Base-by-base conservation (phyloP, 495 filamentous ascomycete species). In the Xylaria scruposa region DNA sequence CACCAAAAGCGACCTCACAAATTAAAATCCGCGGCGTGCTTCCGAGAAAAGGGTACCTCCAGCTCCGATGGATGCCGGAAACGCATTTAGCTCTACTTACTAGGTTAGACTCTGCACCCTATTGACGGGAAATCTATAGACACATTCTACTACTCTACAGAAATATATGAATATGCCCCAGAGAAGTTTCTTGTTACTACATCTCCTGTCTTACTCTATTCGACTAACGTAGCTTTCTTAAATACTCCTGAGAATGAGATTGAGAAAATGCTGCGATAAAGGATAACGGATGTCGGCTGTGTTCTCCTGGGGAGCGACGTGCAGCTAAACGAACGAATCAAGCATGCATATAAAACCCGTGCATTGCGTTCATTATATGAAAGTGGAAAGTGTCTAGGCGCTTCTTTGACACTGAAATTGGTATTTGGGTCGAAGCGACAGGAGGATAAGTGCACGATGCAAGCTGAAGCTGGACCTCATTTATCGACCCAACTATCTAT, bases 121-220 rank as follows among this genome's bases (percentile, higher is more conserved):
- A 60, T 60, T 60, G 33, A 38, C 19, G 33, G 58, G n/a, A 38
- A 38, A 60, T 38, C 9, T 36, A 19, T 60, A 19, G 58, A 60
- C 4, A 6, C 21, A 12, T 60, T 38, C 1, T 40, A 6, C 31
- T 36, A 7, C 8, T 38, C 19, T 38, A 38, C 12, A 38, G 24
- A 36, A n/a, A 12, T 15, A 0, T 4, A 38, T 21, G 1, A 21
- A n/a, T 17, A 59, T 59, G 7, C 29, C 15, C 6, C 0, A 2
- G 15, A 19, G 8, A 17, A 10, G 19, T 60, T 12, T 38, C 33
- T 19, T 15, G 5, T 6, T 24, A 4, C 26, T 54, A n/a, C n/a
- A n/a, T 54, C 12, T 29, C 24, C 26, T 26, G 6, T 17, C 12
- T 1, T 0, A 15, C 12, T 21, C 12, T 31, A 56, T 56, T 31